Percentiles rank a stretch among this genome's conserved stretches.
These are phyloP conservation scores for Fonsecaea erecta DNA, from an alignment of 2,329 filamentous ascomycete species.

Conservation along the genomic window DNA sequence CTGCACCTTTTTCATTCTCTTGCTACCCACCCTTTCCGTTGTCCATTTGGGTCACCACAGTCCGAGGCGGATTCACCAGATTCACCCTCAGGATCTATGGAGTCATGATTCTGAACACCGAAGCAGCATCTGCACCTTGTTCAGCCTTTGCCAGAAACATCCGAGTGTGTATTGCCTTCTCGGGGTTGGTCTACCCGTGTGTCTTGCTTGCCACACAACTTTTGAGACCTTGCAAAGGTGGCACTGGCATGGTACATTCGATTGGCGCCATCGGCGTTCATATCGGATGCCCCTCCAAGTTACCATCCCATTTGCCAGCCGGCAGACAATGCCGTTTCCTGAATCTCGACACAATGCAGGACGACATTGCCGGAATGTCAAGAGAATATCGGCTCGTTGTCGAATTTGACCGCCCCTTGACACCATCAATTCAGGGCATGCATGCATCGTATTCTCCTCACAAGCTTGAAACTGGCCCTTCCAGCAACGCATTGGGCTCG, in stretches of 20 bases:
- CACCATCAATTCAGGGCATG: conserved; percentile 4
- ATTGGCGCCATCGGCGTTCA: neutral
- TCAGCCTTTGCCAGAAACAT: neutral
- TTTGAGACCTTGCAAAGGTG: neutral
- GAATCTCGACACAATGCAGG: neutral
- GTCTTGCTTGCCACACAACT: neutral
- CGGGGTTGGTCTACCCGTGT: neutral
- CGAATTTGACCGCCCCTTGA: neutral
- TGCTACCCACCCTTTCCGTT: neutral
- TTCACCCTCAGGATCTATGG: neutral
- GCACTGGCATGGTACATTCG: neutral
- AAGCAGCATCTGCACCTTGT: neutral
- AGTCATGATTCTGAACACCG: neutral
- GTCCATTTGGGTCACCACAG: neutral
- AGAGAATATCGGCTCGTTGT: neutral
- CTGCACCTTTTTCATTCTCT: neutral
- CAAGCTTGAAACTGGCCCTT: neutral
- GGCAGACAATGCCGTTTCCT: neutral
- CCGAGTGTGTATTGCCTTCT: neutral
- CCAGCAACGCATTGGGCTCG: neutral
- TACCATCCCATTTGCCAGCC: neutral
- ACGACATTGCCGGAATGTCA: neutral
- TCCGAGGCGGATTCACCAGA: neutral
- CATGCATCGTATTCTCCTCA: neutral
- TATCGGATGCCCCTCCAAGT: too few relatives aligned